These are phyloP conservation scores for Murraya paniculata DNA, from an alignment of 345 rosid species.

Conservation along the genomic window DNA sequence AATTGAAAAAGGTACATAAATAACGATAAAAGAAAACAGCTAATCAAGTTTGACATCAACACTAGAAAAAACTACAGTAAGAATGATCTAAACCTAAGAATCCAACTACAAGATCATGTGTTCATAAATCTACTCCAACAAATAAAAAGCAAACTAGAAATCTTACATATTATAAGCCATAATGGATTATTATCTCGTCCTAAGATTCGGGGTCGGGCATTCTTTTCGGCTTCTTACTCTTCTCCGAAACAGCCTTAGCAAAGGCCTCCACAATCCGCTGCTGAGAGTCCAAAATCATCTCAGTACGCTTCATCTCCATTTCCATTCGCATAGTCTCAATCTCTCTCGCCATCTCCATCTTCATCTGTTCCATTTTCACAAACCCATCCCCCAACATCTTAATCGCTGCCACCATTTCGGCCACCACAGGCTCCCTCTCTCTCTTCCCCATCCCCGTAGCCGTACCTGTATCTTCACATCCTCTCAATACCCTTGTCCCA, in stretches of 20 bases:
- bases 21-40: slow-evolving; percentile 6
- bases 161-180: slow-evolving; percentile 8
- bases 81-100: slow-evolving; percentile 8
- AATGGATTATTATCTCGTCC: background rate
- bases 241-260: slow-evolving; percentile 58
- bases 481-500: slow-evolving; percentile 40
- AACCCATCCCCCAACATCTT: slow-evolving; percentile 82
- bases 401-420: slow-evolving; percentile 77
- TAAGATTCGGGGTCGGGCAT: slow-evolving; percentile 31
- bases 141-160: background rate
- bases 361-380: slow-evolving; percentile 81
- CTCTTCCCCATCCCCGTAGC: slow-evolving; percentile 31
- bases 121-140: background rate
- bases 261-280: slow-evolving; percentile 76
- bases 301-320: slow-evolving; percentile 85
- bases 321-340: slow-evolving; percentile 86
- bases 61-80: background rate
- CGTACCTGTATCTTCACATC: slow-evolving; percentile 24
- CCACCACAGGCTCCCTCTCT: slow-evolving; percentile 47
- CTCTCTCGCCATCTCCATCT: slow-evolving; percentile 90
- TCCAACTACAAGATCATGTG: background rate
- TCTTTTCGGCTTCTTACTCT: slow-evolving; percentile 43
- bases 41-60: background rate
- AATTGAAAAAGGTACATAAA: background rate
- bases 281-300: slow-evolving; percentile 85